A percentile compares a stretch with the other conserved stretches of the same genome.
Conservation (phyloP, 1,284 basidiomycete genomes). For the Melanopsichium pennsylvanicum region DNA sequence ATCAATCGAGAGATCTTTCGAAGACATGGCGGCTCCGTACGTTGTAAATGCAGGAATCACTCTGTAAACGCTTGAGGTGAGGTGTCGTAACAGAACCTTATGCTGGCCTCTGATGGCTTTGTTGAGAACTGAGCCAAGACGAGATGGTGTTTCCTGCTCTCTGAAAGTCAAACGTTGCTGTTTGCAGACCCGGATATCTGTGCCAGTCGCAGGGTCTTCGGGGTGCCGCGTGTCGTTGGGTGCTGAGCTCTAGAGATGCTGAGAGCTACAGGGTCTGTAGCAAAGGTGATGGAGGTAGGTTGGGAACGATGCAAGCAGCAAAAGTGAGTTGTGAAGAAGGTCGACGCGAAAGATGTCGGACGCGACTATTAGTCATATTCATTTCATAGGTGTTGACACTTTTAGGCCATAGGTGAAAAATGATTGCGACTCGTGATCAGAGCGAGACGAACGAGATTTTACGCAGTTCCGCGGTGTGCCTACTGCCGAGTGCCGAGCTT, state of each 20-base stretch:
- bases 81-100: background rate
- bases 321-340: background rate
- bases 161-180: too few relatives aligned
- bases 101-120: too few relatives aligned
- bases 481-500: slow-evolving; percentile 22
- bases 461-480: background rate
- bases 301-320: background rate
- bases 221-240: too few relatives aligned
- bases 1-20: slow-evolving; percentile 38
- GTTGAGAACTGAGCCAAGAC: too few relatives aligned
- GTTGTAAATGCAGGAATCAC: too few relatives aligned
- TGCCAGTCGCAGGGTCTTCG: too few relatives aligned
- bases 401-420: too few relatives aligned
- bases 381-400: too few relatives aligned
- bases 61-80: background rate
- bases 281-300: background rate
- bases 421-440: slow-evolving; percentile 33
- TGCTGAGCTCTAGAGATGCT: too few relatives aligned
- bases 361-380: slow-evolving; percentile 2
- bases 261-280: too few relatives aligned
- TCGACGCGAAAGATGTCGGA: slow-evolving; percentile 10
- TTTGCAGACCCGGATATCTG: too few relatives aligned
- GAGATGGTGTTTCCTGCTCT: too few relatives aligned
- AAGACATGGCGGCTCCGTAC: slow-evolving; percentile 13
- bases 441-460: background rate